phyloP scores from a whole-genome alignment of 2,329 filamentous ascomycete genomes.

The Aureobasidium sp. region DNA sequence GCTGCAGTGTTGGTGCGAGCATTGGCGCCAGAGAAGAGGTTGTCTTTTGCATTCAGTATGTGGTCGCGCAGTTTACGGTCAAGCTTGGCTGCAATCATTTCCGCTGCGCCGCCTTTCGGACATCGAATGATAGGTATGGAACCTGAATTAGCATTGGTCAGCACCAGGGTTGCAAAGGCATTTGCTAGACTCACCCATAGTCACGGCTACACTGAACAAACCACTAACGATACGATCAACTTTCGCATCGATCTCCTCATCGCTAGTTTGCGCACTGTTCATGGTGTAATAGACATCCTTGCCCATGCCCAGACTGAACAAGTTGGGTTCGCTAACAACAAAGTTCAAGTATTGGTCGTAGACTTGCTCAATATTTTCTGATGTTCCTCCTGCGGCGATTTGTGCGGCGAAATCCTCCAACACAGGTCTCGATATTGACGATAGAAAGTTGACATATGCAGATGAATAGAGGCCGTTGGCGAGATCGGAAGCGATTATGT shows the following conservation, averaged over 20 bases:
- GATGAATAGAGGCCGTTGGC: slow-evolving; percentile 83
- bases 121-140: slow-evolving; percentile 93
- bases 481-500: slow-evolving; percentile 77
- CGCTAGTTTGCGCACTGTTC: slow-evolving; percentile 85
- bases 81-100: slow-evolving; percentile 88
- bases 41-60: slow-evolving; percentile 95
- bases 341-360: slow-evolving; percentile 98
- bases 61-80: slow-evolving; percentile 95
- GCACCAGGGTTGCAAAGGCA: neutral
- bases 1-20: slow-evolving; percentile 54
- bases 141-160: slow-evolving; percentile 33
- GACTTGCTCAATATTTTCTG: slow-evolving; percentile 84
- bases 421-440: slow-evolving; percentile 79
- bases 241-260: slow-evolving; percentile 79
- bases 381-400: slow-evolving; percentile 74
- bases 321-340: slow-evolving; percentile 86
- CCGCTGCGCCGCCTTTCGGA: slow-evolving; percentile 84
- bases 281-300: slow-evolving; percentile 94
- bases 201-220: slow-evolving; percentile 96
- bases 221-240: slow-evolving; percentile 91
- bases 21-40: slow-evolving; percentile 70
- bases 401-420: slow-evolving; percentile 92
- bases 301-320: slow-evolving; percentile 90
- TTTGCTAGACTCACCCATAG: slow-evolving; percentile 67
- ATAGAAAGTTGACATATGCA: slow-evolving; percentile 94